These are phyloP conservation scores for Fraxinus anomala DNA, from an alignment of 257 asterid genomes.

Conservation along the genomic window DNA sequence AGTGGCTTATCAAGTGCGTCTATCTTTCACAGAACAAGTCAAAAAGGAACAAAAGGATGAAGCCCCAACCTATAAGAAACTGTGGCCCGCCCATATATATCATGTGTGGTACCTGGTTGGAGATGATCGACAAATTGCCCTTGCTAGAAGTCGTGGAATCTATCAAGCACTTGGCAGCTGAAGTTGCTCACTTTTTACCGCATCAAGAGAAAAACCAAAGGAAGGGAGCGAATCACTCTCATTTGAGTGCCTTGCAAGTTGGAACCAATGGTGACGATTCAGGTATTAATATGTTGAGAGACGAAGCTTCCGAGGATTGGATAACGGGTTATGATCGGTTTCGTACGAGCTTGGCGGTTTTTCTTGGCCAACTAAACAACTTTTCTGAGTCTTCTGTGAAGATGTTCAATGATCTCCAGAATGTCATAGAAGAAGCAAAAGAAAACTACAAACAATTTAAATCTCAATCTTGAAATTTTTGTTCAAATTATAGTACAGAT, in stretches of 20 bases:
- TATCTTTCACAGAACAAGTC: conserved; percentile 53
- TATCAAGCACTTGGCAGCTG: conserved; percentile 63
- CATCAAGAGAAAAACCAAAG: conserved; percentile 75
- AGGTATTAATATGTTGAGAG: conserved; percentile 32
- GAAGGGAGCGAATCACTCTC: conserved; percentile 36
- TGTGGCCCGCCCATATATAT: conserved; percentile 84
- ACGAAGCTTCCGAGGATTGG: conserved; percentile 46
- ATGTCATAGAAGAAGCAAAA: conserved; percentile 58
- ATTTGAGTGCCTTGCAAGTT: conserved; percentile 16
- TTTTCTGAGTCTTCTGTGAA: conserved; percentile 66
- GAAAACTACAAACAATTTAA: conserved; percentile 46
- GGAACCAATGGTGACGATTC: conserved; percentile 29
- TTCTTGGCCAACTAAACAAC: conserved; percentile 66
- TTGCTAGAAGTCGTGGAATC: conserved; percentile 63
- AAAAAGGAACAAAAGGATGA: conserved; percentile 60
- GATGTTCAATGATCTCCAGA: conserved; percentile 64
- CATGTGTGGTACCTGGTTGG: conserved; percentile 79
- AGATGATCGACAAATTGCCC: conserved; percentile 59
- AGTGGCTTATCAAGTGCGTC: conserved; percentile 88
- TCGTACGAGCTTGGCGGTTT: conserved; percentile 56
- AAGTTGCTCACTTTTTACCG: conserved; percentile 71
- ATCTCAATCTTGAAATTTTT: conserved; percentile 27
- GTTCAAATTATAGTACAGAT: conserved; percentile 10
- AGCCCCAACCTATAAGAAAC: conserved; percentile 53
- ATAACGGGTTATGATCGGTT: conserved; percentile 58